Base-by-base conservation (phyloP, 331 rosid genomes). In the Ulmus americana region DNA sequence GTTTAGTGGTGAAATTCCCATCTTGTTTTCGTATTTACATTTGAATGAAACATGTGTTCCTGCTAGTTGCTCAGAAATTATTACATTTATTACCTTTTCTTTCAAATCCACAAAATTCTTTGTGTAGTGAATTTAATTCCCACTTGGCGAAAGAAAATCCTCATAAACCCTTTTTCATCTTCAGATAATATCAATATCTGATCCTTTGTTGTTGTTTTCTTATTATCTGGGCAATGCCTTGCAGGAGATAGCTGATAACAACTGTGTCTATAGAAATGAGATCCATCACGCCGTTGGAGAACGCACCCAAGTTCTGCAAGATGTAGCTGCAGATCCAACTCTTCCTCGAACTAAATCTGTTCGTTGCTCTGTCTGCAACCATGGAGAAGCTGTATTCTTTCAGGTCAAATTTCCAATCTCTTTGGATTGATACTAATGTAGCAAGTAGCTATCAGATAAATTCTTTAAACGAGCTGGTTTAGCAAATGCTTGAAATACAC, bases 301-400 rank as follows among this genome's bases (percentile, higher is more conserved):
- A 76, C 95, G 90, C 68, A 94, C 99, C 74, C 99, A 90, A 48
- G 82, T 85, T 60, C 69, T 90, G 74, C 94, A 90, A 76, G 97
- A 90, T 72, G 95, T 90, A 9, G 97, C 99, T 67, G 95, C 96
- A 0, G 99, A 94, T 80, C 99, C 99, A 45, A 94, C 99, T 47
- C 96, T 87, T 65, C 99, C 99, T 61, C 91, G 99, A 14, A 94
- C 97, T 5, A 94, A 90, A 77, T 48, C 96, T 22, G 97, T 89
- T 46, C 95, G 91, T 16, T 94, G 99, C 71, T 65, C 85, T 64
- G 84, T 82, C 60, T 94, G 99, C 80, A 85, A 85, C 70, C 99
- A 90, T 61, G 99, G 99, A 63, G 99, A 90, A 82, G 99, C 99
- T 77, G 97, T 91, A 45, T 94, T 90, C 81, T 94, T 87, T 82